These are phyloP conservation scores for Silene noctiflora DNA, from an alignment of 179 eudicot genomes.

Conservation along the genomic window DNA sequence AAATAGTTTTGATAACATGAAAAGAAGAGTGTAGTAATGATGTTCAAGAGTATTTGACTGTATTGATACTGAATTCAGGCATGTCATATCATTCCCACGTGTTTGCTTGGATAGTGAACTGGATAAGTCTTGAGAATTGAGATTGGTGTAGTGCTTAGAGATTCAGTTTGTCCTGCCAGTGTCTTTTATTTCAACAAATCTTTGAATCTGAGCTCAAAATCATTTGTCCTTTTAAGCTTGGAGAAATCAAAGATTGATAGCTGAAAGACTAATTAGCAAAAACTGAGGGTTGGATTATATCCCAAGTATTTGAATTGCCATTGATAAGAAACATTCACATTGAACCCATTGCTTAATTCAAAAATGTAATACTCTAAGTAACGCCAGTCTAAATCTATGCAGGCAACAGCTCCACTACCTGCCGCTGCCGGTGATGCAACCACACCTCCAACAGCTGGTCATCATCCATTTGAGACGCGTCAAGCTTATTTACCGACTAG, in stretches of 20 bases:
- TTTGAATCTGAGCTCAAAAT: too few species aligned
- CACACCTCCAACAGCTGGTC: conserved; percentile 28
- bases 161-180: not conserved
- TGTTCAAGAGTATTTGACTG: not conserved
- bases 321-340: not conserved
- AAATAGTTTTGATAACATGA: not conserved
- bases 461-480: conserved; percentile 32
- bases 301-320: not conserved
- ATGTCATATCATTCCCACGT: not conserved
- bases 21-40: not conserved
- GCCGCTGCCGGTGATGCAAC: conserved; percentile 21
- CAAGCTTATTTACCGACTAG: conserved; percentile 20
- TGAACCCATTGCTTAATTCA: not conserved
- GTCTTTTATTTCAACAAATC: not conserved
- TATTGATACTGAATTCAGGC: not conserved
- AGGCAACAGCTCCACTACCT: conserved; percentile 26
- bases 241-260: not conserved
- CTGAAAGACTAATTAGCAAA: not conserved
- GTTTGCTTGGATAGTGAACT: not conserved
- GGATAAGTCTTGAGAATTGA: not conserved
- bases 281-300: not conserved
- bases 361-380: not conserved
- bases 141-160: not conserved
- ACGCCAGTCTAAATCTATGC: conserved; percentile 6
- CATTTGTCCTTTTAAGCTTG: not conserved